Base-by-base conservation (phyloP, 257 asterid species). In the Solanum sitiens region DNA sequence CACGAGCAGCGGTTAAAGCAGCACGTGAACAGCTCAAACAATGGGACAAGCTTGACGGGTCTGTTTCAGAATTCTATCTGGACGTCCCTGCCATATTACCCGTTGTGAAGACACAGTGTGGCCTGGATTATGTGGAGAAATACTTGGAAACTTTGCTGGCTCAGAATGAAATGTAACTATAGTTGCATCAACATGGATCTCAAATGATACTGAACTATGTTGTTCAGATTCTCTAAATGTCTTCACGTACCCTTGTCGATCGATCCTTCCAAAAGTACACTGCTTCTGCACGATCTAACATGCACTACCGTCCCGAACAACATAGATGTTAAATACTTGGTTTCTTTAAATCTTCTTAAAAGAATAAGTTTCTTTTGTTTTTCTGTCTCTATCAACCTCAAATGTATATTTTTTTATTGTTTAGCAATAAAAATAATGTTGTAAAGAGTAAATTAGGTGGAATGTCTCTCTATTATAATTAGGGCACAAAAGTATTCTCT, bases 31-130 rank as follows among this genome's bases (percentile, higher is more conserved):
- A 96, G 61, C 92, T 92, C 47, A 89, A 87, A 45, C 53, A 86
- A 35, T 95, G 98, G 99, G 94, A 93, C 76, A 92, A 85, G 63
- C 86, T 68, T 30, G 90, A 91, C 63, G 96, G 90, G 83, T 75
- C 87, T n/a, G 94, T 92, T 83, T 35, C 87, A 30, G 42, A 82
- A 20, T 94, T 95, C 86, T 88, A 90, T 85, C 86, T 95, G 85
- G 94, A 92, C 27, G 94, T 95, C 40, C 98, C 98, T 0, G 98
- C 96, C 65, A 89, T 90, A 23, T 87, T 94, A 94, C 98, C 98
- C 3, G 90, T 87, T 33, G 98, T 96, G 18, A 96, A 94, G 94
- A 89, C 90, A 68, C 93, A 91, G 3, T 93, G 98, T 53, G 96
- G 98, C 91, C 89, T 94, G 16, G 89, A 93, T 75, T 83, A 72